Evolutionary conservation across 768 basidiomycete genomes (phyloP), one percentile per base, ranked within the genome.

Genomic region (Dioszegia crocea): DNA sequence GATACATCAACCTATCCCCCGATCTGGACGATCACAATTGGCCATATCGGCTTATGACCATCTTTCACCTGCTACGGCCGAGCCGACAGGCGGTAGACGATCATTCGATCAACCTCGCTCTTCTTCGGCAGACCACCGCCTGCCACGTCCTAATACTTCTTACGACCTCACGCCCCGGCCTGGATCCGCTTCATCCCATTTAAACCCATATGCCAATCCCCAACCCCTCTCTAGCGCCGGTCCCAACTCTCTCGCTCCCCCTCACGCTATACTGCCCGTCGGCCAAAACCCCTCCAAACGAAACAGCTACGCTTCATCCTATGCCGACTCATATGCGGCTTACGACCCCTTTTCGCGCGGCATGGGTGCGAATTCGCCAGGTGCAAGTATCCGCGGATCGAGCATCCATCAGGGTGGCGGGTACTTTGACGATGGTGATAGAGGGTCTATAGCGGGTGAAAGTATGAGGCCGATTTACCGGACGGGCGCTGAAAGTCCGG

Each of bases 381-480:
- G 27, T 19, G 52, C 60, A 44, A 48, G 47, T 30, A 48, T 48
- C 3, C 47, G 24, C 47, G 47, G 60, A 33, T 33, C 33, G 14
- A 33, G 33, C 14, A 33, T 23, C 59, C 59, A 26, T 73, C 71
- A 3, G 67, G n/a, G n/a, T n/a, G n/a, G n/a, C n/a, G 69, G 2
- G 55, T 61, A 43, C 66, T 64, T 64, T 30, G 65, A 66, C 40
- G 64, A 71, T 27, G 67, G 62, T 41, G 70, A 72, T 46, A 45
- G 30, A 12, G 47, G 54, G n/a, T 73, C 71, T 2, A 59, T 68
- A 27, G 63, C 64, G 11, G 73, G 68, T 14, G 73, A 71, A 14
- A 66, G 67, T 3, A 57, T 65, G 1, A 24, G 62, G 16, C 51
- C 51, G 9, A 40, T 53, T 1, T 27, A 40, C 24, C 38, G n/a